These are phyloP conservation scores for Picea mariana DNA, from an alignment of 83 land plant genomes.

Conservation along the genomic window DNA sequence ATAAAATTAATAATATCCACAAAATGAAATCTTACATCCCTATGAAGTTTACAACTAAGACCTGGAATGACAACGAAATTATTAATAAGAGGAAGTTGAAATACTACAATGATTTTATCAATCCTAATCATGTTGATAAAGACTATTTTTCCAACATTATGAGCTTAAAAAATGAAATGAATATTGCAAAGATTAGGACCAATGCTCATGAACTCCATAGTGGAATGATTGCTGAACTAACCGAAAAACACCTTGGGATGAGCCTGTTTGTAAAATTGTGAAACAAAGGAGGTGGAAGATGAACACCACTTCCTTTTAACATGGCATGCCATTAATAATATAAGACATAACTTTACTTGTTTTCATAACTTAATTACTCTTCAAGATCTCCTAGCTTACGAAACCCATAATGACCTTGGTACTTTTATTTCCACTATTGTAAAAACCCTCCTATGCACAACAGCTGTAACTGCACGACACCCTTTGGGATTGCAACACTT, in stretches of 20 bases:
- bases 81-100: neutral
- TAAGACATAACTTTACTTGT: neutral
- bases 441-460: too few relatives aligned
- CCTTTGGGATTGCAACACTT: too few relatives aligned
- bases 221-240: neutral
- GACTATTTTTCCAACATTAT: too few relatives aligned
- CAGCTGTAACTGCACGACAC: too few relatives aligned
- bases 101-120: too few relatives aligned
- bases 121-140: too few relatives aligned
- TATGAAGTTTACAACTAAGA: neutral
- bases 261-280: neutral
- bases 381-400: neutral
- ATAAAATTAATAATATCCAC: neutral
- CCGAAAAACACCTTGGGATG: neutral
- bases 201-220: neutral
- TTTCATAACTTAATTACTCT: neutral
- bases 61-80: neutral
- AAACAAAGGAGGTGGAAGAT: neutral
- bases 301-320: conserved; percentile 2
- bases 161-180: too few relatives aligned
- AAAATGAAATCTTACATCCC: neutral
- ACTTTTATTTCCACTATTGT: neutral
- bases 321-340: neutral
- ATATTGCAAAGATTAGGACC: too few relatives aligned
- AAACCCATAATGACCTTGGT: neutral